These are phyloP conservation scores for Leonotis leonurus DNA, from an alignment of 257 asterid species.

Conservation along the genomic window DNA sequence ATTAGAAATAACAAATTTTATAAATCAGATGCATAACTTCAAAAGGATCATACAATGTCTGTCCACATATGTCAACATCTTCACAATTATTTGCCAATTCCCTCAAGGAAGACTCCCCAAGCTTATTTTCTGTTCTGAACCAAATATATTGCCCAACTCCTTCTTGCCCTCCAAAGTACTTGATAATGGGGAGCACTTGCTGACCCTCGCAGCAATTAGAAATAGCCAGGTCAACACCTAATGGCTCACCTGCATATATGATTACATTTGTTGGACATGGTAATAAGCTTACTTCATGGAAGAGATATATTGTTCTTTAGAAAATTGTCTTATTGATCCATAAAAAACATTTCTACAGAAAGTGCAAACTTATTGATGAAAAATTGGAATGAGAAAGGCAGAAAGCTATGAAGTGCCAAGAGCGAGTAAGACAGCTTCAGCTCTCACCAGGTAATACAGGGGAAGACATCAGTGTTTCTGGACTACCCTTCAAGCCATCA, in stretches of 20 bases:
- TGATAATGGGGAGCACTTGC: slow-evolving; percentile 60
- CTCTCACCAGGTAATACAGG: slow-evolving; percentile 75
- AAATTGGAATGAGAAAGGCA: background rate
- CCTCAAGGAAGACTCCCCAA: slow-evolving; percentile 47
- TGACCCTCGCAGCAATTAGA: slow-evolving; percentile 82
- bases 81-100: slow-evolving; percentile 43
- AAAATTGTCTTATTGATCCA: background rate
- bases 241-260: slow-evolving; percentile 60
- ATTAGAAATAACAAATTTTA: background rate
- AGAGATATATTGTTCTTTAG: background rate
- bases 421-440: slow-evolving; percentile 3
- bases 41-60: slow-evolving; percentile 49
- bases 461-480: slow-evolving; percentile 45
- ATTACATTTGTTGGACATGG: slow-evolving; percentile 18
- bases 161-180: slow-evolving; percentile 85
- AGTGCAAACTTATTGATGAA: background rate
- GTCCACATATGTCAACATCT: slow-evolving; percentile 43
- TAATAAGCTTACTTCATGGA: background rate
- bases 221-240: slow-evolving; percentile 62
- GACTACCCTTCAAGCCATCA: slow-evolving; percentile 73
- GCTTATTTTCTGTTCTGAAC: slow-evolving; percentile 69
- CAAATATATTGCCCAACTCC: slow-evolving; percentile 79
- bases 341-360: background rate
- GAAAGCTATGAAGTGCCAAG: background rate
- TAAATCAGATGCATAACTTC: background rate